Evolutionary conservation across 371 early-diverging fungal species (phyloP), one percentile per base, ranked within the genome.

Genomic region (Catenaria anguillulae): DNA sequence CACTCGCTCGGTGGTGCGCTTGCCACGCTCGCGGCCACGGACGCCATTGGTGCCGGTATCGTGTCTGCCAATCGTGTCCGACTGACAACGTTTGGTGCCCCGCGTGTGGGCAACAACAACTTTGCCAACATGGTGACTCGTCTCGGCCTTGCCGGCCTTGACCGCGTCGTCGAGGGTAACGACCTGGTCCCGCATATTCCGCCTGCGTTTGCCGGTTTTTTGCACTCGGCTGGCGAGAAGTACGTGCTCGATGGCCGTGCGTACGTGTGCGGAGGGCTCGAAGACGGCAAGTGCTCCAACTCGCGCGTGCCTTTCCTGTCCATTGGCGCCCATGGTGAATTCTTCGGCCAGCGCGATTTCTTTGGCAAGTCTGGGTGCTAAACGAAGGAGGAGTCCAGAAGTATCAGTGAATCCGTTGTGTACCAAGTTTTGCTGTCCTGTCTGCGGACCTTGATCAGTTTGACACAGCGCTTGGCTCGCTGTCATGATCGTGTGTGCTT

Each of bases 1-100:
- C 52, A 50, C 52, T 50, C 52, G 52, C 52, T 50, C 26, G 52
- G 52, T 17, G 52, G 52, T 15, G 26, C 52, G 15, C 8, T 50
- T 4, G 52, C 52, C 13, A 29, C 52, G 31, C 52, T 50, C 19
- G 52, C 52, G 52, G 52, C 52, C 31, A 19, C 31, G 8, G 52
- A 50, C 31, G 13, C 26, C 15, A 0, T 29, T 0, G 52, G 29
- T 8, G 15, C 29, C 6, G 52, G 52, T 1, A 2, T 19, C 15
- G 29, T 50, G 15, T n/a, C 29, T 31, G 8, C 29, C 21, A 26
- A 17, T 31, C 26, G 29, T 2, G 19, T 50, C 29, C 26, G 4
- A 13, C 26, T 50, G 29, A 50, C 19, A 26, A 50, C 10, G 2
- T 50, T 29, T 19, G 13, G 19, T 23, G 26, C 52, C 21, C 52